Conservation (phyloP, 1,284 basidiomycete genomes). For the Athelia sp. region DNA sequence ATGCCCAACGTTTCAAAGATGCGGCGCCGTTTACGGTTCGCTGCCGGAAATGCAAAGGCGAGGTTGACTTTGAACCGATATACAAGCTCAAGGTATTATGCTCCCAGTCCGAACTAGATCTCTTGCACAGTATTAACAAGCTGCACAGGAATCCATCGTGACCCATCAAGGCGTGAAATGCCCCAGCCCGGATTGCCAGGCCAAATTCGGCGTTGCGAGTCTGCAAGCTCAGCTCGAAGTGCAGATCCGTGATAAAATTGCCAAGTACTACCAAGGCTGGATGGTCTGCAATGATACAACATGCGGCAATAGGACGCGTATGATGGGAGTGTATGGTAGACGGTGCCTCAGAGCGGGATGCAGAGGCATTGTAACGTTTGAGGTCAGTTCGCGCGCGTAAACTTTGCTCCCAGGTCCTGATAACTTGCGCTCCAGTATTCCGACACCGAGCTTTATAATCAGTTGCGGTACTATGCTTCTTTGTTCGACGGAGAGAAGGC, state of each 20-base stretch:
- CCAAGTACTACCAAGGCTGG: constrained; percentile 87
- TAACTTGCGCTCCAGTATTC: constrained; percentile 55
- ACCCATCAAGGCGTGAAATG: constrained; percentile 27
- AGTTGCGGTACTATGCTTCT: constrained; percentile 76
- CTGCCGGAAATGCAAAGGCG: constrained; percentile 69
- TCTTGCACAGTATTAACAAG: no score
- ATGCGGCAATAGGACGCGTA: constrained; percentile 81
- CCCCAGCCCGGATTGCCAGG: constrained; percentile 62
- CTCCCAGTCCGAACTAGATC: no score
- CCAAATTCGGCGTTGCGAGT: constrained; percentile 50
- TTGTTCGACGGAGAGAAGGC: constrained; percentile 77
- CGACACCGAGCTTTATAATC: constrained; percentile 81
- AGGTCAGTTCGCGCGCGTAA: constrained; percentile 44
- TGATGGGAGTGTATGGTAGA: constrained; percentile 89
- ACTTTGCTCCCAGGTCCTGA: neutral
- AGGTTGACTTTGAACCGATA: constrained; percentile 62
- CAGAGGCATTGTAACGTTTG: constrained; percentile 64
- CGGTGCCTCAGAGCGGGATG: constrained; percentile 72
- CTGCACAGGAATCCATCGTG: no score
- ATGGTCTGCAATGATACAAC: constrained; percentile 83
- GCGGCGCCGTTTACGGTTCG: constrained; percentile 64
- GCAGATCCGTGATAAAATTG: constrained; percentile 76
- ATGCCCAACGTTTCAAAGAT: constrained; percentile 83
- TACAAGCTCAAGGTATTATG: constrained; percentile 53
- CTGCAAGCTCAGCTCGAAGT: constrained; percentile 83